Evolutionary conservation across 164 flowering plant genomes (phyloP).

Genomic region (Hamamelis virginiana): DNA sequence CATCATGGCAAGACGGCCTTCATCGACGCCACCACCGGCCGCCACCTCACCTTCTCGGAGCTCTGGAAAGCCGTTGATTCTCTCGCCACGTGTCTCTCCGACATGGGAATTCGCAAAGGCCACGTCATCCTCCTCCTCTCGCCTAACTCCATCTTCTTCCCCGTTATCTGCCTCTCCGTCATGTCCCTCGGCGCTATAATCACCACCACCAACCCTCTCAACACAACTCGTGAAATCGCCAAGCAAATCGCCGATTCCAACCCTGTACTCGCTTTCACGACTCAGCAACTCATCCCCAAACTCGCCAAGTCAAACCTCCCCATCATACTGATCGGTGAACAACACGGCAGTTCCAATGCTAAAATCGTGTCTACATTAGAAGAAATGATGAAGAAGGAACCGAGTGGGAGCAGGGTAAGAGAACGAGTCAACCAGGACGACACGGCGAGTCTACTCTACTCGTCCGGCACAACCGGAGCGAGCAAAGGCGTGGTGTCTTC

Average conservation of each 20-base stretch:
- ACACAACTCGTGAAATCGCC: constrained; percentile 67
- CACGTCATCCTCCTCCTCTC: constrained; percentile 82
- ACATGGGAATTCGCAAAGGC: constrained; percentile 68
- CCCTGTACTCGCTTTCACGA: constrained; percentile 74
- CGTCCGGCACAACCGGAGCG: constrained; percentile 93
- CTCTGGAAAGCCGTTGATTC: constrained; percentile 71
- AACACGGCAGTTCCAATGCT: neutral
- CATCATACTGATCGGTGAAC: constrained; percentile 44
- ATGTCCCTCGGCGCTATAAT: constrained; percentile 85
- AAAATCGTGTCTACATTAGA: constrained; percentile 33
- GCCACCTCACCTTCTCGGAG: constrained; percentile 54
- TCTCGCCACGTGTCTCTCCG: constrained; percentile 53
- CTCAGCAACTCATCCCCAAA: constrained; percentile 52
- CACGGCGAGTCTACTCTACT: constrained; percentile 80
- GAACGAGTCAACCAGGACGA: constrained; percentile 66
- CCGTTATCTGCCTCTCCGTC: constrained; percentile 69
- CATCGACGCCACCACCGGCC: constrained; percentile 84
- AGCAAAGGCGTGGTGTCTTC: constrained; percentile 88
- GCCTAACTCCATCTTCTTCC: constrained; percentile 87
- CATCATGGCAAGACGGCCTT: constrained; percentile 69
- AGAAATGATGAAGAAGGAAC: constrained; percentile 43
- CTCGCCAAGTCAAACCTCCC: constrained; percentile 51
- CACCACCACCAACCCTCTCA: constrained; percentile 91
- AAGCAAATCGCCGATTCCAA: constrained; percentile 76
- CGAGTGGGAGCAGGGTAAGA: constrained; percentile 35